These are phyloP conservation scores for Acer campestre DNA, from an alignment of 345 rosid genomes.

Conservation along the genomic window DNA sequence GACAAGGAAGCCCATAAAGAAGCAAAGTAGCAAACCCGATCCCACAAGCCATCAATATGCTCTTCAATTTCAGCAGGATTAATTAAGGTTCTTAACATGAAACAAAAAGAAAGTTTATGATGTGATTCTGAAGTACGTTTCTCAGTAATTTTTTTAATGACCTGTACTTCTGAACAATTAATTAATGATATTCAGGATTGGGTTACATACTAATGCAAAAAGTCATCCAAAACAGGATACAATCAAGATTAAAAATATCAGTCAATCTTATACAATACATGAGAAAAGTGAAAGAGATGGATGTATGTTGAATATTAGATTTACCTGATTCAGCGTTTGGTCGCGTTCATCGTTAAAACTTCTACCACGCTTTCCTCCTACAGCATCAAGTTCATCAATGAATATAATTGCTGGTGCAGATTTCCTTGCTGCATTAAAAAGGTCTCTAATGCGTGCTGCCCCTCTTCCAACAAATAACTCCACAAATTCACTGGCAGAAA, in stretches of 20 bases:
- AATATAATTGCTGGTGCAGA: conserved; percentile 87
- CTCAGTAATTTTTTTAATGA: not conserved
- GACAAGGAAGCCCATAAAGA: too few species aligned
- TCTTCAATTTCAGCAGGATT: not conserved
- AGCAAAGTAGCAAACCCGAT: too few species aligned
- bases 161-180: not conserved
- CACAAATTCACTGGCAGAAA: conserved; percentile 96
- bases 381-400: conserved; percentile 97
- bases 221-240: not conserved
- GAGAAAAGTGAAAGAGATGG: not conserved
- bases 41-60: too few species aligned
- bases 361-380: conserved; percentile 96
- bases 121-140: not conserved
- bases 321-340: conserved; percentile 92
- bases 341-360: conserved; percentile 98
- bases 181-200: not conserved
- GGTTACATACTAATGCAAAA: not conserved
- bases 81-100: not conserved
- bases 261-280: not conserved
- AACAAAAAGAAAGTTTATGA: not conserved
- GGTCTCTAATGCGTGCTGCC: conserved; percentile 94
- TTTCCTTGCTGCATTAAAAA: conserved; percentile 78
- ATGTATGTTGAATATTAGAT: conserved; percentile 17
- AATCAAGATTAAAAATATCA: not conserved
- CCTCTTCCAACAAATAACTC: conserved; percentile 99